Base-by-base conservation (phyloP, 768 basidiomycete species). In the Termitomyces sp. region DNA sequence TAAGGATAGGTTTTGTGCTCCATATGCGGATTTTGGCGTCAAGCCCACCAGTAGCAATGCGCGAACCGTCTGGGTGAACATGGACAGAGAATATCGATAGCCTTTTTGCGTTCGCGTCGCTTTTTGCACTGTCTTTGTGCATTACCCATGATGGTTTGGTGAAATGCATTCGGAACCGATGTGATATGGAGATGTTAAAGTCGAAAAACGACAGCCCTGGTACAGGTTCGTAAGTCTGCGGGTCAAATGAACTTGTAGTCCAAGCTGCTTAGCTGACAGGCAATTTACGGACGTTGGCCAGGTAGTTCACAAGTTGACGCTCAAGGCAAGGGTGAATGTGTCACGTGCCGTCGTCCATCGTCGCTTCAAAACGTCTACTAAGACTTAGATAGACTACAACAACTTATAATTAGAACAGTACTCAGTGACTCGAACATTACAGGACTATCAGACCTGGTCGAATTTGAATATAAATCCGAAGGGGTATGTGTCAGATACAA, bases 21-120 rank as follows among this genome's bases (percentile, higher is more conserved):
- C 96, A 99, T 73, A 99, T 93, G 49, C 94, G 89, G 60, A 99
- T 86, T 77, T 95, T 95, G 40, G 93, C 89, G 71, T 99, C 96
- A 54, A 99, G 80, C 2, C 95, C 95, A 30, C 95, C 97, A 0
- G 96, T 99, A n/a, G 97, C 96, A 64, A 99, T 89, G 18, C 96
- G 85, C 20, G 93, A 94, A 61, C 92, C 92, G 67, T 99, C 96
- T 0, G 96, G 96, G 66, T 98, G 95, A 10, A 97, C 93, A 64
- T 93, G 89, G 20, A 96, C 84, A 8, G 93, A 91, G 78, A 94
- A 98, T 64, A 98, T 95, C 22, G 93, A 88, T 22, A 89, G 77
- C 44, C 86, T 82, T 65, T 93, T 93, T 22, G 77, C 68, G 53
- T 82, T 79, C 56, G 71, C 71, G 68, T 88, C 86, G 55, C 72